A percentile compares a stretch with the other conserved stretches of the same genome.
Conservation (phyloP, 768 basidiomycete genomes). For the Trametes meyenii region DNA sequence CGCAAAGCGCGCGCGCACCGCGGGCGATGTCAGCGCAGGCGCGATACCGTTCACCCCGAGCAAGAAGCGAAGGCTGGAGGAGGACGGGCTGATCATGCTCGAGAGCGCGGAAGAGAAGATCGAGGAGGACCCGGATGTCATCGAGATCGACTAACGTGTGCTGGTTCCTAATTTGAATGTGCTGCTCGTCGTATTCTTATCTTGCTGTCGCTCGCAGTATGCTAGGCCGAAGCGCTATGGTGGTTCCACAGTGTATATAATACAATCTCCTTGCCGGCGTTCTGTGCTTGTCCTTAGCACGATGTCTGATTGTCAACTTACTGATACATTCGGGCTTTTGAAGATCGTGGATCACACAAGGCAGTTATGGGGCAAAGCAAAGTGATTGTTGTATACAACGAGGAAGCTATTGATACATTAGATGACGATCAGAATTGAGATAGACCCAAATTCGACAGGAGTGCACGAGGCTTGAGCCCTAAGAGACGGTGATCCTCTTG, state of each 20-base stretch:
- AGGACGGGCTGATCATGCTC: constrained; percentile 73
- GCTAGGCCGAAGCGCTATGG: neutral
- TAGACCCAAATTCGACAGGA: neutral
- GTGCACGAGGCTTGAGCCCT: neutral
- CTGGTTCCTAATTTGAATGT: neutral
- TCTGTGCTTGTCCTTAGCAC: neutral
- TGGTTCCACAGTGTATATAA: neutral
- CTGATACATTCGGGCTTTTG: no score
- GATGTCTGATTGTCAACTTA: no score
- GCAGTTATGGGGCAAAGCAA: no score
- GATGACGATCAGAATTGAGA: neutral
- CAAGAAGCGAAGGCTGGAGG: constrained; percentile 67
- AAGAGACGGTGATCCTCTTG: constrained; percentile 25
- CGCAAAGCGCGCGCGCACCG: constrained; percentile 53
- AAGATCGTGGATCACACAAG: no score
- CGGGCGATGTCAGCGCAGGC: constrained; percentile 27
- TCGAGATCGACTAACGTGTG: constrained; percentile 51
- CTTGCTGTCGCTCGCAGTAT: constrained; percentile 15
- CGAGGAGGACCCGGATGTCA: constrained; percentile 53
- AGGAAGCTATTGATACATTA: neutral
- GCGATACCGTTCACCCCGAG: constrained; percentile 49
- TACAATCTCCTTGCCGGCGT: neutral
- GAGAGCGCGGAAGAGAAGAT: constrained; percentile 57
- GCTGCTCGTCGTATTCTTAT: constrained; percentile 18
- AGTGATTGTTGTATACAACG: no score